phyloP scores from a whole-genome alignment of 2,329 filamentous ascomycete species.

The Aspergillus transmontanensis region DNA sequence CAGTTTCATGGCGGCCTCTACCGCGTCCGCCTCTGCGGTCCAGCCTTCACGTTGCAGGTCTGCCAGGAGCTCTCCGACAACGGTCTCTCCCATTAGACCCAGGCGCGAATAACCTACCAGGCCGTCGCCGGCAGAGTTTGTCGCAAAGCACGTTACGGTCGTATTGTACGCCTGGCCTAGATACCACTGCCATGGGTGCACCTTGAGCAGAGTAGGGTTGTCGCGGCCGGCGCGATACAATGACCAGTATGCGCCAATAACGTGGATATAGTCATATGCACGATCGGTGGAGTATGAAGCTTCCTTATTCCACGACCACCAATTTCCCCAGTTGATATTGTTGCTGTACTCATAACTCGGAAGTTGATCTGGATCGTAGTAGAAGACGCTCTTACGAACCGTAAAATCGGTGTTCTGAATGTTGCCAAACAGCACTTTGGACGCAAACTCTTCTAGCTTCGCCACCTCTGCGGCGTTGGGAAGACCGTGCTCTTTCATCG shows the following conservation, averaged over 20 bases:
- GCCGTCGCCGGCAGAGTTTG: constrained; percentile 47
- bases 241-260: constrained; percentile 59
- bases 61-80: constrained; percentile 56
- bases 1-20: constrained; percentile 52
- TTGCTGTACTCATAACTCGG: constrained; percentile 50
- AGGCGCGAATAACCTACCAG: constrained; percentile 18
- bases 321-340: constrained; percentile 51
- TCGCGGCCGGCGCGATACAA: constrained; percentile 58
- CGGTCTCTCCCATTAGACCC: constrained; percentile 62
- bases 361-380: constrained; percentile 52
- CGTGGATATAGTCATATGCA: constrained; percentile 63
- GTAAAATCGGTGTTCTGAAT: constrained; percentile 52
- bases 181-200: constrained; percentile 57
- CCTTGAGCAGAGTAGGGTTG: constrained; percentile 48
- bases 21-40: constrained; percentile 38
- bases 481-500: constrained; percentile 58
- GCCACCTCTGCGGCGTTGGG: constrained; percentile 53
- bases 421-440: constrained; percentile 53
- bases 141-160: constrained; percentile 42
- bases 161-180: constrained; percentile 54
- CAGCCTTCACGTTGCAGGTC: constrained; percentile 55
- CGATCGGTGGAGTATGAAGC: constrained; percentile 52
- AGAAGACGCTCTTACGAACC: constrained; percentile 61
- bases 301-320: constrained; percentile 55
- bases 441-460: constrained; percentile 58